Evolutionary conservation across 148 eudicot genomes (phyloP).

Genomic region (Agrostemma githago): DNA sequence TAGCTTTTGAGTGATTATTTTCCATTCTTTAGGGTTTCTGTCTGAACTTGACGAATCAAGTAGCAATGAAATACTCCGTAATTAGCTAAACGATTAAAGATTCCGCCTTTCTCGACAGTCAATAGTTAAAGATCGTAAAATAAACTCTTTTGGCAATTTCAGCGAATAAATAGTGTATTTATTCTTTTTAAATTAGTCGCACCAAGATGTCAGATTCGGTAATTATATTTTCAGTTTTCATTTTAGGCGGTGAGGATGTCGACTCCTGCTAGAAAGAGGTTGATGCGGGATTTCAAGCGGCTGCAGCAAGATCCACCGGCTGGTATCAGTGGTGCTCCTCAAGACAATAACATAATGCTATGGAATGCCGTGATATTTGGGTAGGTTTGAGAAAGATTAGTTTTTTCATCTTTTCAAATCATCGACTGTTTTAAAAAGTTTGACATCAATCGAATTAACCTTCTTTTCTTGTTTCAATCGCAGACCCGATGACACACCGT

Average conservation of each 20-base stretch:
- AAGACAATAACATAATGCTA: slow-evolving; percentile 67
- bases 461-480: slow-evolving; percentile 25
- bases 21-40: too few species aligned
- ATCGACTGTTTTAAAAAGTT: neutral
- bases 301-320: slow-evolving; percentile 74
- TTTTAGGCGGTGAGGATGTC: slow-evolving; percentile 54
- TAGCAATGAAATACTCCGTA: too few species aligned
- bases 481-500: slow-evolving; percentile 76
- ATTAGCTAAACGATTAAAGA: too few species aligned
- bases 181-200: too few species aligned
- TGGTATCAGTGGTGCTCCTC: slow-evolving; percentile 72
- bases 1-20: too few species aligned
- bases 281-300: slow-evolving; percentile 76
- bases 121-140: too few species aligned
- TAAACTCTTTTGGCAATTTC: too few species aligned
- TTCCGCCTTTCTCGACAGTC: too few species aligned
- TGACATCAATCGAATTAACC: slow-evolving; percentile 1
- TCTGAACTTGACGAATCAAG: too few species aligned
- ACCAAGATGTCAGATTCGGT: neutral
- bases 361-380: slow-evolving; percentile 82
- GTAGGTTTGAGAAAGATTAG: slow-evolving; percentile 23
- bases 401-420: neutral
- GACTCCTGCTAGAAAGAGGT: slow-evolving; percentile 62
- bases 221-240: neutral
- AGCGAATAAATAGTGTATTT: too few species aligned